phyloP scores from a whole-genome alignment of 2,329 filamentous ascomycete species.

The Pseudofabraea citricarpa region DNA sequence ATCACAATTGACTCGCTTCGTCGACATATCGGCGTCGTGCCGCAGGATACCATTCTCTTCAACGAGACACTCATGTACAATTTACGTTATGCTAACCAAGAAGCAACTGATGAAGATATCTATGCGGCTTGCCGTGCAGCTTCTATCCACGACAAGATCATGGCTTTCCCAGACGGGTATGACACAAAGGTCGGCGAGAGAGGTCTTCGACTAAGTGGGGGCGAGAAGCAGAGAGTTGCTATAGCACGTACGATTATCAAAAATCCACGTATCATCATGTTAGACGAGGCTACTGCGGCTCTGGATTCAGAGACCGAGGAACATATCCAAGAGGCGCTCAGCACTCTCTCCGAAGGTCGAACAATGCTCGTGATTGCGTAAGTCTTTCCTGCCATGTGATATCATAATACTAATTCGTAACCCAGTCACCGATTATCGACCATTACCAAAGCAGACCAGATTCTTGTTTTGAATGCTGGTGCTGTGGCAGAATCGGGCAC shows the following conservation, averaged over 20 bases:
- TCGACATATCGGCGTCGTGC: conserved; percentile 88
- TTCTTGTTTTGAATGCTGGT: conserved; percentile 76
- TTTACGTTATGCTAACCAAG: conserved; percentile 79
- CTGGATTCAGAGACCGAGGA: conserved; percentile 90
- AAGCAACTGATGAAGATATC: conserved; percentile 76
- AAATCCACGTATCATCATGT: conserved; percentile 83
- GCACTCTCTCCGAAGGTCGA: conserved; percentile 74
- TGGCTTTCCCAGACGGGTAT: conserved; percentile 84
- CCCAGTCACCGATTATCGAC: conserved; percentile 74
- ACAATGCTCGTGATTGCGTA: conserved; percentile 95
- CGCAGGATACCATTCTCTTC: conserved; percentile 93
- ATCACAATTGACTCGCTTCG: conserved; percentile 92
- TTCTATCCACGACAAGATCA: conserved; percentile 88
- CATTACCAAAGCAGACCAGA: conserved; percentile 86
- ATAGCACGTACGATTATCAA: conserved; percentile 93
- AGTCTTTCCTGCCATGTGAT: conserved; percentile 62
- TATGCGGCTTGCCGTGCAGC: conserved; percentile 78
- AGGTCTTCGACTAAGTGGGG: conserved; percentile 79
- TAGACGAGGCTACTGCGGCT: conserved; percentile 90
- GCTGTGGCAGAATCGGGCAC: conserved; percentile 72
- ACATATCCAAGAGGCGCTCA: conserved; percentile 83
- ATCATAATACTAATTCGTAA: conserved; percentile 70
- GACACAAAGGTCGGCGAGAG: conserved; percentile 88
- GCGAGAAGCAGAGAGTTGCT: conserved; percentile 89
- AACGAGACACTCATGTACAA: conserved; percentile 96